phyloP scores from a whole-genome alignment of 177 flowering plant species.

The Vitis hybrid region DNA sequence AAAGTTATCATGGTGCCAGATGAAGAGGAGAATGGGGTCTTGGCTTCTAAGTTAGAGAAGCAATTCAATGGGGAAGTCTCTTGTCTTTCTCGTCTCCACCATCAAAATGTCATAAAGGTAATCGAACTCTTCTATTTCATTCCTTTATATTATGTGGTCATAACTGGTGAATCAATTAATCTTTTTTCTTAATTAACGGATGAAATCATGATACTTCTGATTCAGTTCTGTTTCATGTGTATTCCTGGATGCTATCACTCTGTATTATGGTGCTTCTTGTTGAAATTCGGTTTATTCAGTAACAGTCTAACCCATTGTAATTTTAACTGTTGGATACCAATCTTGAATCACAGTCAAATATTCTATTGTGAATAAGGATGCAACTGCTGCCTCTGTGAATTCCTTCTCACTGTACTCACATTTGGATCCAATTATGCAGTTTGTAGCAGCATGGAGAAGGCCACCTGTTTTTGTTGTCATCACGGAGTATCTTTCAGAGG shows the following conservation, averaged over 20 bases:
- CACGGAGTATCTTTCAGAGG: slow-evolving; percentile 78
- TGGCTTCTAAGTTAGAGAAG: slow-evolving; percentile 69
- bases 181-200: too few species aligned
- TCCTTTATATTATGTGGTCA: slow-evolving; percentile 2
- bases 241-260: not conserved
- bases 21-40: slow-evolving; percentile 73
- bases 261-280: not conserved
- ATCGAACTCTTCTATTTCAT: not conserved
- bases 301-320: not conserved
- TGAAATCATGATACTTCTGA: too few species aligned
- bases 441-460: slow-evolving; percentile 70
- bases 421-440: slow-evolving; percentile 36
- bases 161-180: not conserved
- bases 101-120: slow-evolving; percentile 82
- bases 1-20: slow-evolving; percentile 79
- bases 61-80: slow-evolving; percentile 82
- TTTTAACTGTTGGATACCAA: too few species aligned
- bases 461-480: slow-evolving; percentile 72
- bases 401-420: not conserved
- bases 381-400: not conserved
- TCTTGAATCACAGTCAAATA: too few species aligned
- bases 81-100: slow-evolving; percentile 72
- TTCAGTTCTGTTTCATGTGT: too few species aligned
- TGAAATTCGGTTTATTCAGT: not conserved
- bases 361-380: too few species aligned